Conservation (phyloP, 495 filamentous ascomycete genomes). For the Astrothelium subdiscretum region DNA sequence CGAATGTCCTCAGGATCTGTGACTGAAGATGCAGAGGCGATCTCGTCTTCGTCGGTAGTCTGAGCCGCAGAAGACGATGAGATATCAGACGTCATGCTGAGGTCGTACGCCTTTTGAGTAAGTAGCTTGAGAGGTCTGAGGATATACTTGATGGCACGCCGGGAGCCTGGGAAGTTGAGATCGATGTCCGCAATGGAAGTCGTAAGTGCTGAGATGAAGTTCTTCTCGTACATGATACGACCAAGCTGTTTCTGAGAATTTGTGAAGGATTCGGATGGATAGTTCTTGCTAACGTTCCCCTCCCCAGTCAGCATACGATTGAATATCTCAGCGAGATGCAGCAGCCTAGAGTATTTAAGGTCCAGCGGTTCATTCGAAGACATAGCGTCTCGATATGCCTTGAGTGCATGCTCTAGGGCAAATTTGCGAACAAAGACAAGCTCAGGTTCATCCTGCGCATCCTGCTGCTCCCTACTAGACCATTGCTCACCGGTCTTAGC, state of each 20-base stretch:
- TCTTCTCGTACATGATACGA: constrained; percentile 96
- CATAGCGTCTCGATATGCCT: constrained; percentile 83
- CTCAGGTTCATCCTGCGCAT: constrained; percentile 71
- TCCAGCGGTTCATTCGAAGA: constrained; percentile 71
- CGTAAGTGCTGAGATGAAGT: constrained; percentile 78
- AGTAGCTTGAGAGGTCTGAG: constrained; percentile 76
- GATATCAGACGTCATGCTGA: constrained; percentile 70
- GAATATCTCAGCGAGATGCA: constrained; percentile 82
- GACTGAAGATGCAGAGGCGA: constrained; percentile 78
- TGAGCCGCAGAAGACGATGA: constrained; percentile 52
- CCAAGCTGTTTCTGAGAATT: constrained; percentile 61
- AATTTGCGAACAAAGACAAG: constrained; percentile 88
- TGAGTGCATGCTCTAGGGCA: constrained; percentile 83
- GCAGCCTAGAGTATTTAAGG: constrained; percentile 71
- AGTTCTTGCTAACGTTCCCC: constrained; percentile 42
- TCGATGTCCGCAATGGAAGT: constrained; percentile 93
- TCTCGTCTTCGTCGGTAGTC: constrained; percentile 67
- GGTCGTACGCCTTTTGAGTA: constrained; percentile 70
- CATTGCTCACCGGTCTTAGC: constrained; percentile 65
- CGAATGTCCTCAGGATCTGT: constrained; percentile 68
- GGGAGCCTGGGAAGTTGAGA: constrained; percentile 84
- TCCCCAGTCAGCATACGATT: constrained; percentile 77
- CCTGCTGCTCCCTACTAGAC: constrained; percentile 35
- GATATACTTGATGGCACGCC: constrained; percentile 91
- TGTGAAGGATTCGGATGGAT: constrained; percentile 2